Conservation (phyloP, 495 filamentous ascomycete genomes). For the Amorphotheca resinae region DNA sequence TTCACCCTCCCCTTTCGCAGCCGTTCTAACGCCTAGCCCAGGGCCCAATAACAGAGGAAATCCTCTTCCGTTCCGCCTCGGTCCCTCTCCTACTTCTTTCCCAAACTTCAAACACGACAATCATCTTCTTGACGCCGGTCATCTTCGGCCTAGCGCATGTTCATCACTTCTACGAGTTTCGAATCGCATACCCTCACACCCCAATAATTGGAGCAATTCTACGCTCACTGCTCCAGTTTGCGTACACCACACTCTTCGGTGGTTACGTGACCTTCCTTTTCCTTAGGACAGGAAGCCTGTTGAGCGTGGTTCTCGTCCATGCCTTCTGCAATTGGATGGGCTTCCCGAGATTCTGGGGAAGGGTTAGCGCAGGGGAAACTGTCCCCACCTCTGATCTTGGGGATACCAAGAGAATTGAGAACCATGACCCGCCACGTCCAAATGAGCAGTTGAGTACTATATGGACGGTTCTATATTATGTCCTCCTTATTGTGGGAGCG, state of each 20-base stretch:
- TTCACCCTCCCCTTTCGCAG: not conserved
- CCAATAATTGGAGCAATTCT: constrained; percentile 44
- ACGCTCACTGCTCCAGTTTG: constrained; percentile 70
- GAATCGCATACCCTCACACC: constrained; percentile 62
- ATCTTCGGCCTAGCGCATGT: constrained; percentile 93
- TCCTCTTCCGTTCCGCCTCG: constrained; percentile 80
- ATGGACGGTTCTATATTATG: constrained; percentile 74
- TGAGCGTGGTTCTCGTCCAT: constrained; percentile 62
- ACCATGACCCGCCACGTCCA: not conserved
- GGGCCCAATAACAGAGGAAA: constrained; percentile 82
- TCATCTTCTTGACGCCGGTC: constrained; percentile 70
- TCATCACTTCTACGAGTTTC: constrained; percentile 94
- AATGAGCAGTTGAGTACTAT: constrained; percentile 25
- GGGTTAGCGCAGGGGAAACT: constrained; percentile 32
- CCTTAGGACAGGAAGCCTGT: constrained; percentile 69
- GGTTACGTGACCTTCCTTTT: constrained; percentile 89
- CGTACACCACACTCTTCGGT: constrained; percentile 89
- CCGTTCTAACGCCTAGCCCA: constrained; percentile 4
- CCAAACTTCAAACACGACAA: constrained; percentile 38
- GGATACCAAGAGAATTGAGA: constrained; percentile 8
- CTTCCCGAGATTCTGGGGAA: constrained; percentile 75
- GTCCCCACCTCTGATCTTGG: constrained; percentile 12
- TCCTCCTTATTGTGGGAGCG: constrained; percentile 57
- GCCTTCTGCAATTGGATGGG: constrained; percentile 90
- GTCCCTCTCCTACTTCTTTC: constrained; percentile 74